Base-by-base conservation (phyloP, 75 land plant genomes). In the Gnetum montanum region DNA sequence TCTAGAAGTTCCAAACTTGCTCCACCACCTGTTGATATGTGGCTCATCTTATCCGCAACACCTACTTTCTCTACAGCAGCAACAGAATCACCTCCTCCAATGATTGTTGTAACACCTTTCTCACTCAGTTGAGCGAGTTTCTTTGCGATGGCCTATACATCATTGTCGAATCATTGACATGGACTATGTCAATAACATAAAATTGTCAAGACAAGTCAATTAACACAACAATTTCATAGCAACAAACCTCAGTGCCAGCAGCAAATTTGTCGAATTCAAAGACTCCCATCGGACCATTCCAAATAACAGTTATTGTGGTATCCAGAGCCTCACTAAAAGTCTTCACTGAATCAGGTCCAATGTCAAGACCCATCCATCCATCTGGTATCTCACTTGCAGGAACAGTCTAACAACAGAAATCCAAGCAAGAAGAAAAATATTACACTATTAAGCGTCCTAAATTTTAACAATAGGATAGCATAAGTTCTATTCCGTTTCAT, bases 251-350 rank as follows among this genome's bases (percentile, higher is more conserved):
- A 24, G 91, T 90, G 60, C 96, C 96, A 27, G 49, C 58, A 18
- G 86, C 79, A 63, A 89, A 89, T 57, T 81, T 78, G 0, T 89
- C 95, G 58, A 85, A 89, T 71, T 89, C 95, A 57, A 89, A 85
- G 33, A 89, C 95, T 24, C 95, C 95, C 95, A 89, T 89, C 13
- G 95, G 90, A 22, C 95, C 95, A 61, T 89, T 89, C 90, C 95
- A 89, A 20, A 89, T 77, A 16, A 89, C 61, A 8, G 95, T 89
- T 69, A 82, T 69, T 38, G 80, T 71, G 20, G 71, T 73, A 43
- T 85, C 86, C 67, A 90, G 54, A 40, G 79, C 71, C 51, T 82
- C 83, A 54, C 74, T 70, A 62, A 86, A 90, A 26, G 77, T 73
- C 54, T 77, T 85, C 49, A 86, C 69, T 27, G 86, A 71, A 41